phyloP scores from a whole-genome alignment of 2,329 filamentous ascomycete genomes.

The Fusarium chlamydosporum region DNA sequence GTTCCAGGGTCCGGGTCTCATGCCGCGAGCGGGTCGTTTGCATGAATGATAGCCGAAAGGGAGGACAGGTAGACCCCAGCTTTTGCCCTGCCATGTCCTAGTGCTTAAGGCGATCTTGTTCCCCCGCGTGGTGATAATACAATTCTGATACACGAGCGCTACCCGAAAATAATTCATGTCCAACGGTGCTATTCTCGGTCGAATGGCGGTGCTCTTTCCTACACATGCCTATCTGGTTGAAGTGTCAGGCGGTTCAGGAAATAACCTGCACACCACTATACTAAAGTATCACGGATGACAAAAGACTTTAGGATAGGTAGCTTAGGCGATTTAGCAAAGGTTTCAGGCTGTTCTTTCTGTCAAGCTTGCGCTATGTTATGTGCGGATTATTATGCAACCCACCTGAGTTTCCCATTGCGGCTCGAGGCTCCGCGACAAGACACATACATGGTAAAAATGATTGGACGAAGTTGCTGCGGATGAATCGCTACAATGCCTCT shows the following conservation, averaged over 20 bases:
- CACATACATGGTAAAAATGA: background rate
- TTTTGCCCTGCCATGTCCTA: conserved; percentile 3
- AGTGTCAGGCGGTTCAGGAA: too few relatives aligned
- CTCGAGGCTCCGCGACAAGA: background rate
- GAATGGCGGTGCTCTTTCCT: conserved; percentile 16
- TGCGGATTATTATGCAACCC: too few relatives aligned
- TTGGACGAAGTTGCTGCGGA: conserved; percentile 8
- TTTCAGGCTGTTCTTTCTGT: too few relatives aligned
- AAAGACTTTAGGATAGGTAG: too few relatives aligned
- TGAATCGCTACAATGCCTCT: conserved; percentile 9
- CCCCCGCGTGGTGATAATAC: conserved; percentile 17
- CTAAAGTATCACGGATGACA: too few relatives aligned
- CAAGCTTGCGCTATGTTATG: too few relatives aligned
- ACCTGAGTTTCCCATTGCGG: background rate
- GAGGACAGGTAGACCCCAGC: conserved; percentile 22
- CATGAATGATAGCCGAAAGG: conserved; percentile 32
- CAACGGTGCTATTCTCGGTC: conserved; percentile 47
- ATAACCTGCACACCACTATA: too few relatives aligned
- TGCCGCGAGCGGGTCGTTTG: conserved; percentile 18
- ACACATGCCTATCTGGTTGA: conserved; percentile 13
- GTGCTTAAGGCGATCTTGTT: conserved; percentile 2
- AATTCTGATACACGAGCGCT: conserved; percentile 23
- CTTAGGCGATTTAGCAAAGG: too few relatives aligned
- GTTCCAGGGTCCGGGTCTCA: conserved; percentile 13
- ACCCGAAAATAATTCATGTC: conserved; percentile 32